phyloP scores from a whole-genome alignment of 805 yeast genomes.

The Gaillardinia entomophila region DNA sequence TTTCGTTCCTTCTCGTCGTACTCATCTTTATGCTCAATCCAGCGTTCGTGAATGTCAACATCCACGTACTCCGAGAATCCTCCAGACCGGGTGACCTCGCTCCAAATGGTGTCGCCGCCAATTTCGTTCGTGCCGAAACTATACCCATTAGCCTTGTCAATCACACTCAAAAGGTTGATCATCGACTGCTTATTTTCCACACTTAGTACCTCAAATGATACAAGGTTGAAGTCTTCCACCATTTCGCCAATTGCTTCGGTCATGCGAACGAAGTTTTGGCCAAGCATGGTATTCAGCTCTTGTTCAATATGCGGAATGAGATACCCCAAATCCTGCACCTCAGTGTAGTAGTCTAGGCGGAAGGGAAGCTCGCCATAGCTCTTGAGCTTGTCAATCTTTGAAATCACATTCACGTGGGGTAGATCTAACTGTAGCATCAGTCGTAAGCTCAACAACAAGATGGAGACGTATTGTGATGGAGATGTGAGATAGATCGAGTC shows the following conservation, averaged over 20 bases:
- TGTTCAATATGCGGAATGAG: conserved; percentile 63
- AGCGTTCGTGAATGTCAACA: conserved; percentile 85
- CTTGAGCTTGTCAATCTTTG: conserved; percentile 79
- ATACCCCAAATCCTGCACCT: conserved; percentile 76
- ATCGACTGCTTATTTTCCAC: conserved; percentile 89
- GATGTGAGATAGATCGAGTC: conserved; percentile 79
- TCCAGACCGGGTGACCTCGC: conserved; percentile 86
- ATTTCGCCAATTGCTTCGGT: conserved; percentile 77
- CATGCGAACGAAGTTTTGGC: conserved; percentile 56
- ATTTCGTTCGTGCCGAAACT: conserved; percentile 88
- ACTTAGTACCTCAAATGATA: conserved; percentile 81
- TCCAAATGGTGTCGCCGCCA: conserved; percentile 97
- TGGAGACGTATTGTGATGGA: conserved; percentile 85
- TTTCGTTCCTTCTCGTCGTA: conserved; percentile 53
- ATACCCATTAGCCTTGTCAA: conserved; percentile 93
- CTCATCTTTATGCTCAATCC: conserved; percentile 80
- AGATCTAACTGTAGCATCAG: conserved; percentile 90
- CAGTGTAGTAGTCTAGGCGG: conserved; percentile 79
- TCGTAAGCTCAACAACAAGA: conserved; percentile 72
- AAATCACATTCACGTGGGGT: conserved; percentile 89
- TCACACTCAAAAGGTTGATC: conserved; percentile 70
- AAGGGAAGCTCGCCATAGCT: conserved; percentile 81
- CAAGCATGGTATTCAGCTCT: conserved; percentile 64
- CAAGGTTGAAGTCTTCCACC: conserved; percentile 81
- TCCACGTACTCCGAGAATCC: conserved; percentile 44